A percentile compares a stretch with the other conserved stretches of the same genome.
These are phyloP conservation scores for Rhypophila decipiens DNA, from an alignment of 495 filamentous ascomycete species.

Conservation along the genomic window DNA sequence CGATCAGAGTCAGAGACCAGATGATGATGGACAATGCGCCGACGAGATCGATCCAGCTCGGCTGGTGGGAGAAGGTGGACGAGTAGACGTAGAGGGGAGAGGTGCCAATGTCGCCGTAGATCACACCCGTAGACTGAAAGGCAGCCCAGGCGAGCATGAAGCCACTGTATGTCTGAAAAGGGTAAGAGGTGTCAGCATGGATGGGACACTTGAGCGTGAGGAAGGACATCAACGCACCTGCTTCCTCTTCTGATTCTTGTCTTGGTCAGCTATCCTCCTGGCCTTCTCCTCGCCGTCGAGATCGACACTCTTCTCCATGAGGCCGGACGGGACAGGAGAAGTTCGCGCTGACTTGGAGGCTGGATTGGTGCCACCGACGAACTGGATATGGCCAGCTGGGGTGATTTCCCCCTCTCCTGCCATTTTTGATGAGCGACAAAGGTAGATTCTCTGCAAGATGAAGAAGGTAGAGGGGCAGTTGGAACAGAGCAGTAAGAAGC, in stretches of 20 bases:
- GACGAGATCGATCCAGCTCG: conserved; percentile 57
- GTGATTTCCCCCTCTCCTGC: neutral
- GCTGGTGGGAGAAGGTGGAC: conserved; percentile 56
- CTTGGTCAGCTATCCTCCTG: conserved; percentile 20
- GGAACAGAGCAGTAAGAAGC: no score
- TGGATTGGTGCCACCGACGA: conserved; percentile 4
- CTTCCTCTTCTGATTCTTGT: conserved; percentile 23
- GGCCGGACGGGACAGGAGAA: neutral
- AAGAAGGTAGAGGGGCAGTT: no score
- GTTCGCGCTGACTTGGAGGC: neutral
- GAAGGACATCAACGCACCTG: conserved; percentile 16
- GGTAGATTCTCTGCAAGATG: no score
- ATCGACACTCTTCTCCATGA: conserved; percentile 5
- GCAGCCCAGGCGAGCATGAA: conserved; percentile 14
- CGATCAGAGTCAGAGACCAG: conserved; percentile 68
- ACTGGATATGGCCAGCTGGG: conserved; percentile 3
- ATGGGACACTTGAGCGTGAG: neutral
- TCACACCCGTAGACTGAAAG: conserved; percentile 58
- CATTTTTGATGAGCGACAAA: neutral
- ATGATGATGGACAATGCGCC: conserved; percentile 67
- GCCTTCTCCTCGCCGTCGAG: conserved; percentile 17
- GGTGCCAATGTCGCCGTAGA: conserved; percentile 73
- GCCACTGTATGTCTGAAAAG: conserved; percentile 14
- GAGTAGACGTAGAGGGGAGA: conserved; percentile 67
- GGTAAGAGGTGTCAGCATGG: neutral